Percentiles rank a stretch among this genome's conserved stretches.
phyloP scores from a whole-genome alignment of 2,329 filamentous ascomycete species.

The Aspergillus hortae region DNA sequence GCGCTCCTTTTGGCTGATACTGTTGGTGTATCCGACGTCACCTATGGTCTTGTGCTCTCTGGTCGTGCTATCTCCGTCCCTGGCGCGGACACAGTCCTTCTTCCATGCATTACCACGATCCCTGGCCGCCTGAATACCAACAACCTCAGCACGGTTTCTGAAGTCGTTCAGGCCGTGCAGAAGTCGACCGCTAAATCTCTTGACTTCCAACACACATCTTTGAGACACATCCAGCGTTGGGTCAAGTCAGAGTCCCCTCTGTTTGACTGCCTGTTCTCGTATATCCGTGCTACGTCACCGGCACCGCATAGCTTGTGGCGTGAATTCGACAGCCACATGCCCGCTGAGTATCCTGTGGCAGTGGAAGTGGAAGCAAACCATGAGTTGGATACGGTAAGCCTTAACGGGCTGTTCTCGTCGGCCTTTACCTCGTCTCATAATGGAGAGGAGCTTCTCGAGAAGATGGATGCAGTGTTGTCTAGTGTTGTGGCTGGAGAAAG shows the following conservation, averaged over 20 bases:
- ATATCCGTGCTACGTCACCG: constrained; percentile 17
- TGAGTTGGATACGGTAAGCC: constrained; percentile 17
- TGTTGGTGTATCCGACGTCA: constrained; percentile 24
- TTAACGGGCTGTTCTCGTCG: constrained; percentile 24
- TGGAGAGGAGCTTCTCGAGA: constrained; percentile 28
- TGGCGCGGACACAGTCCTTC: constrained; percentile 28
- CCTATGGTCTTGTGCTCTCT: constrained; percentile 32
- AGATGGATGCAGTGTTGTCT: constrained; percentile 28
- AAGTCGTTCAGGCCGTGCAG: constrained; percentile 21
- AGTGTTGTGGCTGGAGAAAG: constrained; percentile 23
- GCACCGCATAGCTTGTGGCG: constrained; percentile 21
- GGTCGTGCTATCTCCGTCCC: constrained; percentile 29
- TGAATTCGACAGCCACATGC: constrained; percentile 32
- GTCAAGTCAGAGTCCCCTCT: constrained; percentile 27
- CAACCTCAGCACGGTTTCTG: constrained; percentile 16
- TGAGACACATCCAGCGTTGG: constrained; percentile 36
- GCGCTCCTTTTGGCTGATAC: constrained; percentile 31
- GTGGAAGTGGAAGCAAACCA: constrained; percentile 31
- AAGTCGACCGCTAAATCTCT: constrained; percentile 24
- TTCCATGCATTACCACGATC: constrained; percentile 37
- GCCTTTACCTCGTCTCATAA: constrained; percentile 20
- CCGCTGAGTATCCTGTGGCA: constrained; percentile 34
- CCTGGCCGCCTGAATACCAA: constrained; percentile 30
- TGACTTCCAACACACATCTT: constrained; percentile 34
- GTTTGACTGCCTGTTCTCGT: constrained; percentile 36